phyloP scores from a whole-genome alignment of 1,139 yeast genomes.

The Yamadazyma diospyri region DNA sequence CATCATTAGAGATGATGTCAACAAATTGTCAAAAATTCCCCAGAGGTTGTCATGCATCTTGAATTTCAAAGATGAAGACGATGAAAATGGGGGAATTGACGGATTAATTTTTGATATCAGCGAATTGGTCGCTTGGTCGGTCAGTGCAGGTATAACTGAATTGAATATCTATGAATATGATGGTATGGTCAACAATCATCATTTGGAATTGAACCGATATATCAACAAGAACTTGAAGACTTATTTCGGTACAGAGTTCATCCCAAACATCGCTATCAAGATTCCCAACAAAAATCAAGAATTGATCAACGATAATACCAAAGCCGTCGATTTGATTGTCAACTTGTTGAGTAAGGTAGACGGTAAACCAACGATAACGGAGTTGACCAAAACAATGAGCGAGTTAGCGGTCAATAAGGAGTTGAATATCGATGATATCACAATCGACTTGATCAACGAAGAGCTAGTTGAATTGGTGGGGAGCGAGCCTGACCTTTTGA shows the following conservation, averaged over 20 bases:
- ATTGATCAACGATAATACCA: slow-evolving; percentile 36
- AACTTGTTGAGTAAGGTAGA: slow-evolving; percentile 70
- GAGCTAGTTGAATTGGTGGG: slow-evolving; percentile 78
- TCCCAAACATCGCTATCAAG: slow-evolving; percentile 58
- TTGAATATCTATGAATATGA: slow-evolving; percentile 77
- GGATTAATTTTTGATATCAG: slow-evolving; percentile 76
- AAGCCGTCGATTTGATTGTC: slow-evolving; percentile 53
- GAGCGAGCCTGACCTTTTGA: slow-evolving; percentile 82
- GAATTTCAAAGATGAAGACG: slow-evolving; percentile 67
- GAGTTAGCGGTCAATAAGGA: slow-evolving; percentile 65
- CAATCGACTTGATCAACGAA: slow-evolving; percentile 68
- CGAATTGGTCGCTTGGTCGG: slow-evolving; percentile 81
- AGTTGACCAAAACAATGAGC: slow-evolving; percentile 81
- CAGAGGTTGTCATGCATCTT: slow-evolving; percentile 69
- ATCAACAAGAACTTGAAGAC: slow-evolving; percentile 58
- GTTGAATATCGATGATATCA: slow-evolving; percentile 63
- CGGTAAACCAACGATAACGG: slow-evolving; percentile 88
- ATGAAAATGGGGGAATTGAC: slow-evolving; percentile 84
- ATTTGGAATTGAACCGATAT: slow-evolving; percentile 57
- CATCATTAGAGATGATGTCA: slow-evolving; percentile 79
- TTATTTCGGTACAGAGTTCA: slow-evolving; percentile 70
- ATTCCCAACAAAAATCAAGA: slow-evolving; percentile 60
- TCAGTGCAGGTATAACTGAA: slow-evolving; percentile 75
- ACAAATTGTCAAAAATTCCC: slow-evolving; percentile 71
- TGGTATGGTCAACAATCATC: slow-evolving; percentile 53